Conservation (phyloP, 2,329 filamentous ascomycete genomes). For the Curvularia sp. region DNA sequence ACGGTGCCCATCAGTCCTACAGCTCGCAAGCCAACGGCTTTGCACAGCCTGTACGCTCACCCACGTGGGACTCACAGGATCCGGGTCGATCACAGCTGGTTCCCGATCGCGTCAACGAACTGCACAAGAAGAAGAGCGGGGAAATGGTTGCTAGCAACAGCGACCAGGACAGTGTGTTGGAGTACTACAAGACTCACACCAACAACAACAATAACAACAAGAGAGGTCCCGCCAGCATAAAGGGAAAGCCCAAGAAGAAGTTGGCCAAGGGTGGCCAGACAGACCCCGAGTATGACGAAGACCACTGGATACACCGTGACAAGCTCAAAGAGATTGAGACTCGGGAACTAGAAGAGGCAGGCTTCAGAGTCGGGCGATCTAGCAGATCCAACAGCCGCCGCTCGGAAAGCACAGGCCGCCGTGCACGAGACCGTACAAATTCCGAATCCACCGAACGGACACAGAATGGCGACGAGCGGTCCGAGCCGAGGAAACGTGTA, state of each 20-base stretch:
- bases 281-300: conserved; percentile 60
- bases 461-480: conserved; percentile 38
- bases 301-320: conserved; percentile 86
- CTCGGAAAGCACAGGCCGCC: conserved; percentile 42
- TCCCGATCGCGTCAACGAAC: conserved; percentile 46
- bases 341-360: conserved; percentile 79
- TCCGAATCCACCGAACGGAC: conserved; percentile 39
- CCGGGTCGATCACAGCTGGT: conserved; percentile 39
- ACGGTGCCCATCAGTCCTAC: conserved; percentile 45
- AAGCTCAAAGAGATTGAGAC: conserved; percentile 84
- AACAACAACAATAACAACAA: conserved; percentile 28
- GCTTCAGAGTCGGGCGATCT: conserved; percentile 64
- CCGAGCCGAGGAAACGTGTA: conserved; percentile 41
- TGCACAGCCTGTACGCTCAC: conserved; percentile 39
- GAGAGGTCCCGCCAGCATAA: conserved; percentile 24
- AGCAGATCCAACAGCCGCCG: conserved; percentile 50
- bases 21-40: conserved; percentile 47
- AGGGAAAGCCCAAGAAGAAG: conserved; percentile 43
- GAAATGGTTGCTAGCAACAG: conserved; percentile 53
- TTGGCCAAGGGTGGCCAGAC: conserved; percentile 20
- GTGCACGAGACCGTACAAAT: conserved; percentile 41
- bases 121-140: conserved; percentile 52
- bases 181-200: conserved; percentile 51
- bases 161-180: conserved; percentile 57
- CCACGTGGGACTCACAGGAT: conserved; percentile 43